A percentile compares a stretch with the other conserved stretches of the same genome.
Conservation (phyloP, 495 filamentous ascomycete genomes). For the Penicillium coprophilum region DNA sequence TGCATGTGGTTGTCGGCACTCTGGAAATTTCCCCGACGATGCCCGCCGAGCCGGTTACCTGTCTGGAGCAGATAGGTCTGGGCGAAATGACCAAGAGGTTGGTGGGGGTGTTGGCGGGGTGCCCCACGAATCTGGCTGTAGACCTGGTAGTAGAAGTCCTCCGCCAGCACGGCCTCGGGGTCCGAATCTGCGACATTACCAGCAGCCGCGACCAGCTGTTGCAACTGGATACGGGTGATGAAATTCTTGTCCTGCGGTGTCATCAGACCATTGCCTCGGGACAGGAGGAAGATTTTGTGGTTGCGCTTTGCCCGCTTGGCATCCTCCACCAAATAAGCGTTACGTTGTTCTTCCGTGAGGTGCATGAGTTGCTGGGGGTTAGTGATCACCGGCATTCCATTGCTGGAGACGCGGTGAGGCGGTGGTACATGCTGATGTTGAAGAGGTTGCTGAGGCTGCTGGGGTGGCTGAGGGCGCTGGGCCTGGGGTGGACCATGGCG, state of each 20-base stretch:
- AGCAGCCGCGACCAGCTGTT: slow-evolving; percentile 89
- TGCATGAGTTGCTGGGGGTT: slow-evolving; percentile 72
- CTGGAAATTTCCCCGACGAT: slow-evolving; percentile 61
- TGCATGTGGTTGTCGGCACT: slow-evolving; percentile 96
- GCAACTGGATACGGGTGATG: slow-evolving; percentile 94
- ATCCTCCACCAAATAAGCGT: slow-evolving; percentile 80
- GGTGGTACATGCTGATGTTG: slow-evolving; percentile 32
- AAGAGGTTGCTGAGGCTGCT: slow-evolving; percentile 40
- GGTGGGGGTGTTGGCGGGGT: slow-evolving; percentile 80
- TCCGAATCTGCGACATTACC: slow-evolving; percentile 79
- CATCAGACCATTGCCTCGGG: slow-evolving; percentile 95
- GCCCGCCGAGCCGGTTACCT: slow-evolving; percentile 70
- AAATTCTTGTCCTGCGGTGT: slow-evolving; percentile 99
- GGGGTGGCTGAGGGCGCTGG: slow-evolving; percentile 39
- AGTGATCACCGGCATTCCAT: slow-evolving; percentile 55
- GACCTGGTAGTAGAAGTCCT: slow-evolving; percentile 99
- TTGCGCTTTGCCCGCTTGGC: slow-evolving; percentile 95
- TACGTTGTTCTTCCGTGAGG: slow-evolving; percentile 75
- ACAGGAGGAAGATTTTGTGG: slow-evolving; percentile 94
- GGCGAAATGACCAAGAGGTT: slow-evolving; percentile 91
- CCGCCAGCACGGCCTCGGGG: slow-evolving; percentile 73
- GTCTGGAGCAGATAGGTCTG: slow-evolving; percentile 97
- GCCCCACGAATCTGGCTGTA: slow-evolving; percentile 89
- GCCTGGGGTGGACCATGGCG: slow-evolving; percentile 32
- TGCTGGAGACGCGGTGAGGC: slow-evolving; percentile 27